A percentile compares a stretch with the other conserved stretches of the same genome.
Evolutionary conservation across 2,329 filamentous ascomycete genomes (phyloP).

Genomic region (Calonectria pauciramosa): DNA sequence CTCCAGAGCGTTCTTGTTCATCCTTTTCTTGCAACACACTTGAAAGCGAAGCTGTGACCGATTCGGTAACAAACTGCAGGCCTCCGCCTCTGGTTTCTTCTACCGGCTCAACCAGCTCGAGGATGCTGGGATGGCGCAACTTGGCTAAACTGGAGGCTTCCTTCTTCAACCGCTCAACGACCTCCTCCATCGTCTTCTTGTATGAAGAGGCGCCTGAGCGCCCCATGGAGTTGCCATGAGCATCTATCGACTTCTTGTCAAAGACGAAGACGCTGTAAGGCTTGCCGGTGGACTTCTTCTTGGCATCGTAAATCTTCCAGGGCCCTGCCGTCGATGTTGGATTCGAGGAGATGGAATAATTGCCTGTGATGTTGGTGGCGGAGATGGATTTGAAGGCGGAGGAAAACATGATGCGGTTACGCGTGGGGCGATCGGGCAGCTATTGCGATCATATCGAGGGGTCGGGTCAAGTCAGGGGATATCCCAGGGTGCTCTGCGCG

Average conservation of each 20-base stretch:
- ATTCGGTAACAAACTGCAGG: conserved; percentile 95
- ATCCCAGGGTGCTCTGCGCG: neutral
- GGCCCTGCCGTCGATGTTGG: conserved; percentile 87
- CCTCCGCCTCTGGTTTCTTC: conserved; percentile 94
- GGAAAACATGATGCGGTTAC: conserved; percentile 80
- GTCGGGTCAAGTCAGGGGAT: conserved; percentile 19
- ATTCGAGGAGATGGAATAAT: conserved; percentile 85
- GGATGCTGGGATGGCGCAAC: conserved; percentile 89
- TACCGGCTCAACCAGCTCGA: conserved; percentile 94
- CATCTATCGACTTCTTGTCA: conserved; percentile 87
- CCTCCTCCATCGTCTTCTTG: conserved; percentile 88
- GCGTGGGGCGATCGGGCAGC: conserved; percentile 31
- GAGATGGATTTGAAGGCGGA: conserved; percentile 94
- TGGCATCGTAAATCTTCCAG: conserved; percentile 98
- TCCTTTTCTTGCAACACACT: conserved; percentile 90
- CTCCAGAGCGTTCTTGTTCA: conserved; percentile 80
- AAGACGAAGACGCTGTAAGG: conserved; percentile 94
- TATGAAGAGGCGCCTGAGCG: conserved; percentile 71
- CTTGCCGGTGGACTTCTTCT: conserved; percentile 95
- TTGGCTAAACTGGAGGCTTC: conserved; percentile 91
- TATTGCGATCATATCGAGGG: conserved; percentile 46
- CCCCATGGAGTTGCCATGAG: conserved; percentile 57
- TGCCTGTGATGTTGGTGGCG: conserved; percentile 89
- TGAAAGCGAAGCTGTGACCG: conserved; percentile 89
- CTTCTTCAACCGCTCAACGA: conserved; percentile 90